phyloP scores from a whole-genome alignment of 176 grass and related monocot species.

The Otatea glauca region DNA sequence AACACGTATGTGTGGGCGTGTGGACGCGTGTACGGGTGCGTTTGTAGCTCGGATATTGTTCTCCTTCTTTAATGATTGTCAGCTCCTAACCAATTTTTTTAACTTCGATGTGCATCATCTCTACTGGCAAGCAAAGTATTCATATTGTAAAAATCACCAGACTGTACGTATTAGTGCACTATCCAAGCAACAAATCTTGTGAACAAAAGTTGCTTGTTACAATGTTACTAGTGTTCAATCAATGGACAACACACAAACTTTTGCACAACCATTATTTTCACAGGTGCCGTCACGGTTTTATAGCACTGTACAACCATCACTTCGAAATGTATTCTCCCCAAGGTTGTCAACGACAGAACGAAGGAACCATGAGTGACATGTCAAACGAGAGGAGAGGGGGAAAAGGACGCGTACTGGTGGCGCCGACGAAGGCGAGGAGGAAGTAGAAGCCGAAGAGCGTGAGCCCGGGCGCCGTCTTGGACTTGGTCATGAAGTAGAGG shows the following conservation, averaged over 20 bases:
- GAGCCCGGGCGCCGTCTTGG: constrained; percentile 78
- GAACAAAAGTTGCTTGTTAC: background rate
- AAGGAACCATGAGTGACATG: background rate
- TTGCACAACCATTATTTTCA: background rate
- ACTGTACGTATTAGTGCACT: background rate
- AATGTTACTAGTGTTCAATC: background rate
- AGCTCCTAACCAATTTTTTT: too few species aligned
- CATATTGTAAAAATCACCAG: background rate
- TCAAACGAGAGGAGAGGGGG: background rate
- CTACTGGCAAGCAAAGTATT: background rate
- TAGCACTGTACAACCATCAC: background rate
- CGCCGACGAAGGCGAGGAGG: constrained; percentile 88
- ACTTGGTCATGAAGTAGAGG: constrained; percentile 87
- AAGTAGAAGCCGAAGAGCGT: constrained; percentile 97
- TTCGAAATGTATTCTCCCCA: background rate
- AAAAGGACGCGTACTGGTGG: constrained; percentile 66
- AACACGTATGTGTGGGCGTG: too few species aligned
- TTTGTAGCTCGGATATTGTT: too few species aligned
- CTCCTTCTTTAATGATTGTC: too few species aligned
- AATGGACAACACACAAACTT: background rate
- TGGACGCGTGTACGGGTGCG: too few species aligned
- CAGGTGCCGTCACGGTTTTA: background rate
- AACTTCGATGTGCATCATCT: background rate
- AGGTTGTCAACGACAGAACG: background rate
- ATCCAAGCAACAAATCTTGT: background rate